Evolutionary conservation across 495 filamentous ascomycete species (phyloP), one percentile per base, ranked within the genome.

Genomic region (Penicillium lagena): DNA sequence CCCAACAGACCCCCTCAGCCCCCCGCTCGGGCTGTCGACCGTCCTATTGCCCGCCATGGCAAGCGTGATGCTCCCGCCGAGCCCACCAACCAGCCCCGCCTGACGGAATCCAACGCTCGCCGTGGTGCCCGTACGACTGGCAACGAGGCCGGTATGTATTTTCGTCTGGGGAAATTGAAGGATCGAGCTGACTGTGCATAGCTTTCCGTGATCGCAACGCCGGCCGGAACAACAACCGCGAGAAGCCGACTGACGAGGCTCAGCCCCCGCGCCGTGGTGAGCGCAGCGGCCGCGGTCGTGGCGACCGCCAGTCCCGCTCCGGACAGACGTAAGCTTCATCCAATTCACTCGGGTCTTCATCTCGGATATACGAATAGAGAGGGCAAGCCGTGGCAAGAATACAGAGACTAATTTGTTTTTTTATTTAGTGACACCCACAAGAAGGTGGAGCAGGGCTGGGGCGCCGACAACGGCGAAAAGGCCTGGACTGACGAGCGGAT

Each of bases 191-290:
- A 11, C 49, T 42, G 35, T 17, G 22, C 22, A 3, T 56, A 96
- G 90, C 88, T 65, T 94, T 87, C 82, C 89, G 86, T 66, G 90
- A 96, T 71, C 87, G 87, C 62, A 82, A 83, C 51, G 89, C 87
- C 59, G 93, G 90, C 50, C 72, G 79, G 55, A 73, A 75, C 48
- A 83, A 78, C 77, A 96, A 97, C 77, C 87, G 88, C 56, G 77
- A 77, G 67, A 88, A 87, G 71, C 75, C 83, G 47, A 79, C 77
- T 42, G 89, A 90, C 32, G 90, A 96, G 75, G 76, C 53, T 63
- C 67, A 66, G 67, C 70, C 64, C 45, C 33, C 56, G 43, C 71
- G 87, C 67, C 62, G 60, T 40, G 61, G 66, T 50, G 66, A 70
- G 57, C 67, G 77, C 60, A 70, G 75, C 50, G 76, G 73, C 58